Conservation (phyloP, 2,329 filamentous ascomycete genomes). For the Trichoderma sp. region DNA sequence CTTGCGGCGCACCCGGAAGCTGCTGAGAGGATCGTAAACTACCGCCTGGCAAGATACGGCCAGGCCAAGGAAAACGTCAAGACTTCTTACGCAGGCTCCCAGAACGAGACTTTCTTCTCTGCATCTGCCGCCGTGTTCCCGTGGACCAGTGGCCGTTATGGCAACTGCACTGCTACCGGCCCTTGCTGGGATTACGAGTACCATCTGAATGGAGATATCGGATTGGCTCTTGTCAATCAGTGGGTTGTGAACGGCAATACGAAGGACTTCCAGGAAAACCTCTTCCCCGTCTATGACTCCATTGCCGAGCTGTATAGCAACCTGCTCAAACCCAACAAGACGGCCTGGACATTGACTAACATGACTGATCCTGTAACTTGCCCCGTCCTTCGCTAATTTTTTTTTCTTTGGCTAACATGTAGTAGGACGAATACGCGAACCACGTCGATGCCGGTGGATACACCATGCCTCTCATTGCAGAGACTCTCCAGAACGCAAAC, state of each 20-base stretch:
- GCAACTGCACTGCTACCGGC: slow-evolving; percentile 61
- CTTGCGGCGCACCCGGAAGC: slow-evolving; percentile 28
- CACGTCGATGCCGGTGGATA: slow-evolving; percentile 66
- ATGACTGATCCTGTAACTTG: slow-evolving; percentile 66
- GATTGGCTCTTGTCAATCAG: slow-evolving; percentile 39
- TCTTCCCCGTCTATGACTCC: slow-evolving; percentile 64
- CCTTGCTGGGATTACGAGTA: slow-evolving; percentile 70
- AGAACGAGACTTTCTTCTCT: slow-evolving; percentile 58
- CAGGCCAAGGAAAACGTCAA: slow-evolving; percentile 61
- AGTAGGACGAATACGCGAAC: slow-evolving; percentile 65
- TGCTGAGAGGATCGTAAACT: slow-evolving; percentile 30
- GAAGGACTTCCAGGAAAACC: slow-evolving; percentile 26
- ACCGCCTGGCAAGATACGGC: slow-evolving; percentile 28
- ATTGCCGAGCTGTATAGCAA: slow-evolving; percentile 61
- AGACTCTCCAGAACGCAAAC: slow-evolving; percentile 57
- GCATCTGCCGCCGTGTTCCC: slow-evolving; percentile 50
- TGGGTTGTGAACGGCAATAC: slow-evolving; percentile 29
- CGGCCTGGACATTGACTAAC: slow-evolving; percentile 53
- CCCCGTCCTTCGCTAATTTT: neutral
- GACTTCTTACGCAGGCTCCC: slow-evolving; percentile 43
- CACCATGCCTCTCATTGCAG: slow-evolving; percentile 61
- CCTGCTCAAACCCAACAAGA: slow-evolving; percentile 58
- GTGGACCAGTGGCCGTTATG: slow-evolving; percentile 65
- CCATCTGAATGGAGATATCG: slow-evolving; percentile 68
- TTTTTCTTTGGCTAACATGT: neutral